Evolutionary conservation across 2,329 filamentous ascomycete genomes (phyloP).

Genomic region (Fusarium circinatum): DNA sequence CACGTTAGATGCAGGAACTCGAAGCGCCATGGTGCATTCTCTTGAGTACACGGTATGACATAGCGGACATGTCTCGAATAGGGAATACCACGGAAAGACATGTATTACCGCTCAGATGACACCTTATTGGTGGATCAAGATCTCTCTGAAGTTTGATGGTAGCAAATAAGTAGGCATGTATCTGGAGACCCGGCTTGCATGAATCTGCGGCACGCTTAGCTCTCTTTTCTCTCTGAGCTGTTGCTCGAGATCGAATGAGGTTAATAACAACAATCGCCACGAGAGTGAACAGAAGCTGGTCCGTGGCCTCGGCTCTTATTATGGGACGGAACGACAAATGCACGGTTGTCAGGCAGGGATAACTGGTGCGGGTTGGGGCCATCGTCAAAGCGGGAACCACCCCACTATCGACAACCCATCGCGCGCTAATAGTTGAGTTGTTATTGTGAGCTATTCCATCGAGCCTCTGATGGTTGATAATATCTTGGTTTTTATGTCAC

Average conservation of each 20-base stretch:
- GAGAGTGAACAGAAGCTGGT: constrained; percentile 44
- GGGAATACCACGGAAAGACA: constrained; percentile 23
- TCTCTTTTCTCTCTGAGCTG: constrained; percentile 4
- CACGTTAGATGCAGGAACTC: constrained; percentile 46
- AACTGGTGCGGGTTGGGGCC: constrained; percentile 33
- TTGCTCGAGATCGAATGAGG: constrained; percentile 6
- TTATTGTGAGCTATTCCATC: constrained; percentile 14
- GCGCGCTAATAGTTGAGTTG: constrained; percentile 17
- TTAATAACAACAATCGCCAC: background rate
- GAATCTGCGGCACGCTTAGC: background rate
- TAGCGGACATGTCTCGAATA: constrained; percentile 19
- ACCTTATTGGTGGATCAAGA: constrained; percentile 10
- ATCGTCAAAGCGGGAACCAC: constrained; percentile 31
- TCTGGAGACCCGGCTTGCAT: background rate
- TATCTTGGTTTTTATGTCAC: background rate
- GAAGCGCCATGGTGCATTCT: constrained; percentile 30
- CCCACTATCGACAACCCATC: constrained; percentile 31
- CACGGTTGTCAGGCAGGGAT: constrained; percentile 41
- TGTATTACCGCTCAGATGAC: constrained; percentile 13
- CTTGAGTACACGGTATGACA: constrained; percentile 24
- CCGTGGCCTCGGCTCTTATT: constrained; percentile 42
- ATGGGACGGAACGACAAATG: constrained; percentile 41
- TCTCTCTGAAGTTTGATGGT: background rate
- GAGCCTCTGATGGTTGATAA: background rate
- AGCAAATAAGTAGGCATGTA: background rate